Evolutionary conservation across 345 rosid genomes (phyloP).

Genomic region (Camelina sativa): DNA sequence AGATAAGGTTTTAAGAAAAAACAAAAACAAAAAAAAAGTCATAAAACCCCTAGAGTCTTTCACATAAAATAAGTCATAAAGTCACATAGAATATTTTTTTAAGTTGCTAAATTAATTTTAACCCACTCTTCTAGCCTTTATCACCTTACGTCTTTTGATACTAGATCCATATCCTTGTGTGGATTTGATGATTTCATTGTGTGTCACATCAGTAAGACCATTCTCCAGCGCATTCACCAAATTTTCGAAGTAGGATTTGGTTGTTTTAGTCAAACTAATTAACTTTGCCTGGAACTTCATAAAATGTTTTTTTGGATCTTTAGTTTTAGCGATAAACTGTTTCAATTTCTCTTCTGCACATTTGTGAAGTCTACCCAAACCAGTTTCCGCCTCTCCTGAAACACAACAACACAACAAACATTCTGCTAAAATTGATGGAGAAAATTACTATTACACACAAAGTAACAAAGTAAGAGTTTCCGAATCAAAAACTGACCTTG

Average conservation of each 20-base stretch:
- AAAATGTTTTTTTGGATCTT: constrained; percentile 49
- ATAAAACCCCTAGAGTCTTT: not conserved
- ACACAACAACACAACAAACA: not conserved
- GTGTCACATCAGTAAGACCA: constrained; percentile 63
- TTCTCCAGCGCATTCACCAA: constrained; percentile 79
- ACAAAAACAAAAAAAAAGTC: not conserved
- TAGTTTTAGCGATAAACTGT: not conserved
- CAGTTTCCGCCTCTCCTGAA: constrained; percentile 37
- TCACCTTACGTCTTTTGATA: not conserved
- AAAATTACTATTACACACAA: not conserved
- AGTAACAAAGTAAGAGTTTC: not conserved
- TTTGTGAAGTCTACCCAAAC: constrained; percentile 41
- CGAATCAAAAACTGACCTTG: constrained; percentile 54
- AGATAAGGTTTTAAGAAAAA: not conserved
- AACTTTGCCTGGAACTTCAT: constrained; percentile 61
- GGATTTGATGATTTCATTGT: not conserved
- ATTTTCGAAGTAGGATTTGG: constrained; percentile 78
- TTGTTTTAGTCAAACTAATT: constrained; percentile 61
- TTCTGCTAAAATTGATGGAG: not conserved
- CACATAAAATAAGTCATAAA: not conserved
- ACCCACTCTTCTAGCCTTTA: not conserved
- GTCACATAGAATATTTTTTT: not conserved
- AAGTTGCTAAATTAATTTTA: not conserved
- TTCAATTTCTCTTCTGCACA: constrained; percentile 34
- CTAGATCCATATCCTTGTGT: not conserved